Percentiles rank a stretch among this genome's conserved stretches.
Conservation (phyloP, 495 filamentous ascomycete species). For the Antarctomyces pellizariae region DNA sequence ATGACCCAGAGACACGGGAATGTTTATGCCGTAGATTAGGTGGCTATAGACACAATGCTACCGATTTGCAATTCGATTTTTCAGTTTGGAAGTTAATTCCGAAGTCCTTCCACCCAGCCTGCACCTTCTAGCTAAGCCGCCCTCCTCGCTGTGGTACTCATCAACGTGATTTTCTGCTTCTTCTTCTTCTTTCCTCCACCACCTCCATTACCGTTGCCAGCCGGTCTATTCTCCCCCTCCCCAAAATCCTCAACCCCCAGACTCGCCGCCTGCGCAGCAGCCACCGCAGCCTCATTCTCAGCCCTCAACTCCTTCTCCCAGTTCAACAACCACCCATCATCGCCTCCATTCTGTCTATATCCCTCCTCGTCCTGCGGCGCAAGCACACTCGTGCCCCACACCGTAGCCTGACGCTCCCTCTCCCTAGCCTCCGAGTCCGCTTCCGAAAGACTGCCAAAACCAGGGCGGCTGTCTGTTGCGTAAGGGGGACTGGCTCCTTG, state of each 20-base stretch:
- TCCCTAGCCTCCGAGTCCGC: conserved; percentile 21
- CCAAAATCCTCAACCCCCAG: no score
- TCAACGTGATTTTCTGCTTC: conserved; percentile 80
- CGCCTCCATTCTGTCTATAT: conserved; percentile 14
- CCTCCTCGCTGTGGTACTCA: conserved; percentile 61
- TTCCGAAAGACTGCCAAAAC: conserved; percentile 18
- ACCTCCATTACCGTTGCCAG: conserved; percentile 8
- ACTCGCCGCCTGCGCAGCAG: conserved; percentile 8
- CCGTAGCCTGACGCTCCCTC: no score
- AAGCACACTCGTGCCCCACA: conserved; percentile 65
- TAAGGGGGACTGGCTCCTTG: no score
- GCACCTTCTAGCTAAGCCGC: no score
- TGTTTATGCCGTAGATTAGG: no score
- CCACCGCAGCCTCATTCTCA: conserved; percentile 17
- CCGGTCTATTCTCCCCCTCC: no score
- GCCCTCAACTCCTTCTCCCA: conserved; percentile 44
- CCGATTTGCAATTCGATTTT: no score
- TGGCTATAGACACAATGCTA: no score
- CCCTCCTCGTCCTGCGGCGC: conserved; percentile 23
- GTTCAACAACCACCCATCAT: conserved; percentile 68
- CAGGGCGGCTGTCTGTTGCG: neutral
- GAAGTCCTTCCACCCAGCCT: no score
- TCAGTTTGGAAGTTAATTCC: no score
- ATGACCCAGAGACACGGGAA: no score
- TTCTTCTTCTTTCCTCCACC: conserved; percentile 59